Base-by-base conservation (phyloP, 495 filamentous ascomycete species). In the Neurospora intermedia region DNA sequence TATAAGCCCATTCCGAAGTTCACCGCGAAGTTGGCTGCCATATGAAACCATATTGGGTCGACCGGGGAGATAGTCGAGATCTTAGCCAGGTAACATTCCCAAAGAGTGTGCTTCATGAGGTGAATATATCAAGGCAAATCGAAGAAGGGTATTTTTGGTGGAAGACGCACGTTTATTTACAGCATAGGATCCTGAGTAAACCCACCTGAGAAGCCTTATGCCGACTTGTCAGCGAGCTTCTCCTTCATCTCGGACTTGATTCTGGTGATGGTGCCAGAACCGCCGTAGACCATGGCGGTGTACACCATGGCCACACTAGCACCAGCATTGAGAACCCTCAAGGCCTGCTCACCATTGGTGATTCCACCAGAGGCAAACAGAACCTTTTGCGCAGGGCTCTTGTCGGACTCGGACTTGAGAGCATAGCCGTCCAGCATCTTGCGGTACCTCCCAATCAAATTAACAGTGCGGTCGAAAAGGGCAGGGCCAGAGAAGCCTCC, bases 311-410 rank as follows among this genome's bases (percentile, higher is more conserved):
- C 93, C 0, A 97, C 89, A 71, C 89, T 93, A 0, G 96, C 95
- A 11, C 96, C 96, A 0, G 94, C 93, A 73, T 94, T 89, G 43
- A 97, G 83, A 0, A 92, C 88, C 81, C 91, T 87, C 6, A 91
- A 84, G 7, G 93, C 96, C 83, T 97, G 91, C 69, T 88, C 85
- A 11, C 95, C 96, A 75, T 88, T 94, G 6, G 89, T 93, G 75
- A 99, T 96, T 10, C 96, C 96, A 2, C 95, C 95, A 0, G 91
- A 93, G 15, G 94, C 94, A 80, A 98, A 98, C 66, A 99, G 91
- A 59, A 93, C 89, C 84, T 97, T 97, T 45, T 87, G 88, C 42
- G 81, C 78, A 39, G 72, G 39, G 1, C 69, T 74, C 45, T 73
- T 71, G 41, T 38, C 71, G 0, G 73, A 40, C 59, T 75, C 31